Percentiles rank a stretch among this genome's conserved stretches.
phyloP scores from a whole-genome alignment of 805 yeast genomes.

The Metschnikowia kofuensis region DNA sequence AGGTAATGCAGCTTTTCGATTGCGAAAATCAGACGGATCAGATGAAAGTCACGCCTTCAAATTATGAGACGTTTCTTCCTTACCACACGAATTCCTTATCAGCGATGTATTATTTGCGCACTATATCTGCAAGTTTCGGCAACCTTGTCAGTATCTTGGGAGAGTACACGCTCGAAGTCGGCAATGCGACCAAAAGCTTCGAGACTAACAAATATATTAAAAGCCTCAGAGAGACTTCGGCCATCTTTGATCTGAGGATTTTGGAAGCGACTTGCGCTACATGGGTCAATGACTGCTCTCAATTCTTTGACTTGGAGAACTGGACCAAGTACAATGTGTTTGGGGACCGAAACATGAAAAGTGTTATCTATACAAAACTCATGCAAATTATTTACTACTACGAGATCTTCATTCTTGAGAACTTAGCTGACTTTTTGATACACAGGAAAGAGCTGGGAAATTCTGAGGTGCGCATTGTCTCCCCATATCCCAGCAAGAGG shows the following conservation, averaged over 20 bases:
- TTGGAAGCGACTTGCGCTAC: slow-evolving; percentile 42
- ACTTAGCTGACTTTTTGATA: slow-evolving; percentile 27
- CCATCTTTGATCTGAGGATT: slow-evolving; percentile 34
- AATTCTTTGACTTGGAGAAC: slow-evolving; percentile 41
- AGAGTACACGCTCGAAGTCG: slow-evolving; percentile 28
- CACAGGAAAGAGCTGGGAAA: slow-evolving; percentile 13
- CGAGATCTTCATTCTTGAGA: slow-evolving; percentile 32
- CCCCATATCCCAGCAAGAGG: slow-evolving; percentile 39
- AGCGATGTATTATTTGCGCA: slow-evolving; percentile 33
- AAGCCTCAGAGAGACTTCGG: slow-evolving; percentile 29
- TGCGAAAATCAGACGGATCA: slow-evolving; percentile 27
- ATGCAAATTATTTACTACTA: slow-evolving; percentile 36
- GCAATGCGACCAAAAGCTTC: slow-evolving; percentile 28
- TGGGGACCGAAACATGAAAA: slow-evolving; percentile 14
- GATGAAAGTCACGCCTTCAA: slow-evolving; percentile 34
- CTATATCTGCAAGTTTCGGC: slow-evolving; percentile 27
- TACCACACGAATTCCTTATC: slow-evolving; percentile 41
- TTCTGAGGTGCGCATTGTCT: slow-evolving; percentile 29
- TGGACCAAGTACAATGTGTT: slow-evolving; percentile 32
- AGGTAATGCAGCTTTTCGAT: slow-evolving; percentile 30
- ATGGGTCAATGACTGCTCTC: slow-evolving; percentile 46
- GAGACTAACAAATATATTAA: slow-evolving; percentile 40
- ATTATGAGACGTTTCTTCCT: slow-evolving; percentile 37
- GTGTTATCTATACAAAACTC: slow-evolving; percentile 31
- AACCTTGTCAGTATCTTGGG: slow-evolving; percentile 32